Evolutionary conservation across 148 eudicot genomes (phyloP).

Genomic region (Rhododendron molle): DNA sequence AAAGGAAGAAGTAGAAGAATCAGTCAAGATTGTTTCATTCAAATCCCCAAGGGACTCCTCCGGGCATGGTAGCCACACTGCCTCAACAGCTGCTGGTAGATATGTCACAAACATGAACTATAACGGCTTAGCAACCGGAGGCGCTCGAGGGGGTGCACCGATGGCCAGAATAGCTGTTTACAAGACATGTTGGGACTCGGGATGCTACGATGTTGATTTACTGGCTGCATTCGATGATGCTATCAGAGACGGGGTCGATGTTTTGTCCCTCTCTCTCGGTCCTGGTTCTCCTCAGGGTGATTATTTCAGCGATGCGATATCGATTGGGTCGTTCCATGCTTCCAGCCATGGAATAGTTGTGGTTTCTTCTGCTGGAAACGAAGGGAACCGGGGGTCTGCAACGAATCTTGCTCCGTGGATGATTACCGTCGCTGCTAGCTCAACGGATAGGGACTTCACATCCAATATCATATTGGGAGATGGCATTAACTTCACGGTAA

Average conservation of each 20-base stretch:
- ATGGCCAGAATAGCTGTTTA: slow-evolving; percentile 55
- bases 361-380: slow-evolving; percentile 46
- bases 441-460: slow-evolving; percentile 42
- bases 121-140: slow-evolving; percentile 38
- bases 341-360: slow-evolving; percentile 39
- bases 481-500: slow-evolving; percentile 35
- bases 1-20: slow-evolving; percentile 37
- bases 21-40: slow-evolving; percentile 21
- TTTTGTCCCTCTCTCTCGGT: slow-evolving; percentile 43
- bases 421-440: slow-evolving; percentile 50
- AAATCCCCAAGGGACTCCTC: slow-evolving; percentile 43
- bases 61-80: slow-evolving; percentile 58
- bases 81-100: slow-evolving; percentile 53
- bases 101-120: slow-evolving; percentile 45
- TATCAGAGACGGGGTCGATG: slow-evolving; percentile 46
- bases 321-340: slow-evolving; percentile 50
- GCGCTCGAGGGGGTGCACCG: slow-evolving; percentile 55
- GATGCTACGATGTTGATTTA: slow-evolving; percentile 49
- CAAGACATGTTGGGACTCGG: slow-evolving; percentile 50
- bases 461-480: slow-evolving; percentile 42
- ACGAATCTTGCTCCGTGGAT: slow-evolving; percentile 58
- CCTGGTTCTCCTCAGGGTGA: slow-evolving; percentile 45
- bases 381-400: slow-evolving; percentile 37
- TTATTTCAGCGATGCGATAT: slow-evolving; percentile 51
- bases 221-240: slow-evolving; percentile 61